Base-by-base conservation (phyloP, 169 alveolate genomes). In the Cryptosporidium bovis region DNA sequence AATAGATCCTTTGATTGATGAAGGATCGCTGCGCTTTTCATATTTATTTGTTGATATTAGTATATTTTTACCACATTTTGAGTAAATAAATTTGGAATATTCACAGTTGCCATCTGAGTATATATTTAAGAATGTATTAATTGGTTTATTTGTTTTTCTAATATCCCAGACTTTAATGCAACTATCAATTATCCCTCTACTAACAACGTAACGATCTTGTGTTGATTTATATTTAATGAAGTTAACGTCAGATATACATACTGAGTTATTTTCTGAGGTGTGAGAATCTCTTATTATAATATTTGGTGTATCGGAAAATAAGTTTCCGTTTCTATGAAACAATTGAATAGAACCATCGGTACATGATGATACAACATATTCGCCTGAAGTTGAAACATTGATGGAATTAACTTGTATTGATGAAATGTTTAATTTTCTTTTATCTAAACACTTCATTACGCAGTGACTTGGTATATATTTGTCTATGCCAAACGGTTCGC, bases 401-500 rank as follows among this genome's bases (percentile, higher is more conserved):
- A 77, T 16, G 46, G 87, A 77, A 15, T 77, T 62, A 6, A 56
- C 77, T 24, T 56, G 71, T 15, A 77, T 62, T 12, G 87, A 77
- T n/a, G 71, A 77, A 6, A 77, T 77, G 29, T 62, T 60, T 50
- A 58, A 16, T 13, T 77, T 77, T 44, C 77, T 56, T 20, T 62
- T 77, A 27, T 77, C 64, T 18, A 60, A 44, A 29, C 87, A 77
- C n/a, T 62, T 77, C 71, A 77, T 77, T 1, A 62, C 71, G 33
- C 36, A 34, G 13, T 31, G 20, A 44, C 87, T 77, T 1, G 87
- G 87, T 31, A 77, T 58, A 60, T 77, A 77, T 3, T 50, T n/a
- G 48, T 77, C 87, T 20, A 77, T 56, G 36, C 87, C 87, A 58
- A 44, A 58, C 27, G 87, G 87, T 18, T 77, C 71, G 50, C 87